phyloP scores from a whole-genome alignment of 2,329 filamentous ascomycete species.

The Tolypocladium nubicola region DNA sequence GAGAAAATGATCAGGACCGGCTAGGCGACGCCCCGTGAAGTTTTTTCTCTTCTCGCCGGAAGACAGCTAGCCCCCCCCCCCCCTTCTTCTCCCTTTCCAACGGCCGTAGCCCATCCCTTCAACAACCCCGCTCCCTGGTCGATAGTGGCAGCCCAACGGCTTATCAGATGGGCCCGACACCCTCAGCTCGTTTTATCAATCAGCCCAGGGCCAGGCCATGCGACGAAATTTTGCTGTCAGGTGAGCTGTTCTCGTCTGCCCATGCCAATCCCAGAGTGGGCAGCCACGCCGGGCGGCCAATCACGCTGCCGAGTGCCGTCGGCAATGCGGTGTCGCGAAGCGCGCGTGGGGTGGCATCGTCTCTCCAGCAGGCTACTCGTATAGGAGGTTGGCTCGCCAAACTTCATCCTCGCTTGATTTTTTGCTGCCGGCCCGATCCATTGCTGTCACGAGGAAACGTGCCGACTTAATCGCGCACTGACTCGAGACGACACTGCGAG shows the following conservation, averaged over 20 bases:
- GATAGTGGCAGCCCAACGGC: neutral
- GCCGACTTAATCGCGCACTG: conserved; percentile 1
- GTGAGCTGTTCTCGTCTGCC: neutral
- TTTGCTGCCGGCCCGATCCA: neutral
- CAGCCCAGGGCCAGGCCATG: neutral
- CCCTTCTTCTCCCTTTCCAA: no score
- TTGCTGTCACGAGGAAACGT: neutral
- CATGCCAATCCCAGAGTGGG: neutral
- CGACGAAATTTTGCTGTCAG: neutral
- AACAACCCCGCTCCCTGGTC: neutral
- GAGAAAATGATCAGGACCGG: neutral
- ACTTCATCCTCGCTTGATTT: neutral
- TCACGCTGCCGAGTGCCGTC: neutral
- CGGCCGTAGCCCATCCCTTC: no score
- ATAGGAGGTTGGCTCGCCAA: neutral
- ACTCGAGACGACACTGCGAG: neutral
- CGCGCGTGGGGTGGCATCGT: neutral
- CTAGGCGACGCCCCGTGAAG: neutral
- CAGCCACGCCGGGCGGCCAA: neutral
- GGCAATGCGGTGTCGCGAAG: neutral
- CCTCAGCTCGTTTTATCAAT: neutral
- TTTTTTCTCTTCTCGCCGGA: neutral
- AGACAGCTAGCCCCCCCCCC: no score
- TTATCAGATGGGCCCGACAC: neutral
- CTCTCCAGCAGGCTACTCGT: neutral